Evolutionary conservation across 371 early-diverging fungal genomes (phyloP), one percentile per base, ranked within the genome.

Genomic region (Phascolomyces articulosus): DNA sequence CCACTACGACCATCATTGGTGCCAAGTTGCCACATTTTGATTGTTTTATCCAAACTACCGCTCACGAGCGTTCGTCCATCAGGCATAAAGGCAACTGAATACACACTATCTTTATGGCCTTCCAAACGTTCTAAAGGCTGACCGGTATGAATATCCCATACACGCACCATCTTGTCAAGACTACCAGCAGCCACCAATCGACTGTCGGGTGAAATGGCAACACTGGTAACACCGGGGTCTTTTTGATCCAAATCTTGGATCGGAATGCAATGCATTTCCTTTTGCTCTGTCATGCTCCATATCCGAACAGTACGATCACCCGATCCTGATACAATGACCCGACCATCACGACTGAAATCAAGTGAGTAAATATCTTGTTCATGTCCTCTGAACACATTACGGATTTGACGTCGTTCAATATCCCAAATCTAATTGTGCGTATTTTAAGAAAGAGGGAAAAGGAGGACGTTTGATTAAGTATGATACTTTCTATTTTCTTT

Each of bases 81-180:
- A 7, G 95, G 92, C 34, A 93, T 89, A 65, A 98, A 96, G 13
- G 96, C 95, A 51, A 98, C 94, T 6, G 93, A 91, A 68, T 96
- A 95, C n/a, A 98, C 96, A 56, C 93, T 91, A 74, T 96, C 95
- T 70, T 89, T 92, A 82, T 98, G 98, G 0, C 96, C 97, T 65
- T 95, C 93, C 62, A 98, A 79, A 48, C 91, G 87, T 73, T 94
- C 93, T 40, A 95, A 70, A 15, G 91, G 78, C 29, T 86, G 73
- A 21, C 94, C 95, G 8, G 90, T 87, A 20, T 84, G 71, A 18
- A 88, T 79, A 69, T 96, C 95, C 95, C 95, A 97, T 11, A 97
- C 82, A 16, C 96, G 90, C 13, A 96, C 89, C 79, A 91, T 89
- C 69, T 90, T 90, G 77, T 97, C 97, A 63, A 95, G 81, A 59